These are phyloP conservation scores for Phialophora tarda DNA, from an alignment of 2,329 filamentous ascomycete species.

Conservation along the genomic window DNA sequence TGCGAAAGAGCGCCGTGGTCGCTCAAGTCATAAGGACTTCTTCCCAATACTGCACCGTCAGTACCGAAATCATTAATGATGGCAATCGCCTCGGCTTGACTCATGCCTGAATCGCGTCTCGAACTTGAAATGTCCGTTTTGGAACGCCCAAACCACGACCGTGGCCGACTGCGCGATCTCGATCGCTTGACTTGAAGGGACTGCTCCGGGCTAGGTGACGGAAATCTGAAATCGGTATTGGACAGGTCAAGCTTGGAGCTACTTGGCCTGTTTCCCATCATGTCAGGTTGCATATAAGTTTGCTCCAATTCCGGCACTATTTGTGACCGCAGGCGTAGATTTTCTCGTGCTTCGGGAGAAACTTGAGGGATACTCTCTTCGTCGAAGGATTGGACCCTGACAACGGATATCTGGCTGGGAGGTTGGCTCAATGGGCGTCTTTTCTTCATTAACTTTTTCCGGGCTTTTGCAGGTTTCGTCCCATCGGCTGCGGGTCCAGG, in stretches of 20 bases:
- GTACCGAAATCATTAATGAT: conserved; percentile 36
- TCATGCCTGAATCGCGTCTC: conserved; percentile 22
- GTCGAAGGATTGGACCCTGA: conserved; percentile 32
- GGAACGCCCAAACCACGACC: conserved; percentile 35
- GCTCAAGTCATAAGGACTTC: conserved; percentile 36
- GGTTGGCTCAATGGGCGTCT: conserved; percentile 34
- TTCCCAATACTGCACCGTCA: conserved; percentile 28
- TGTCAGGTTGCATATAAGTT: conserved; percentile 30
- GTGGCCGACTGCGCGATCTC: conserved; percentile 30
- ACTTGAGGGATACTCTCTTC: conserved; percentile 32
- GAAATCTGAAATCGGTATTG: conserved; percentile 34
- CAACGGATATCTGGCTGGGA: conserved; percentile 26
- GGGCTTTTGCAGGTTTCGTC: conserved; percentile 18
- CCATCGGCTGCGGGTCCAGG: not conserved
- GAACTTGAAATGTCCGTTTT: conserved; percentile 29
- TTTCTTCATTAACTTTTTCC: conserved; percentile 37
- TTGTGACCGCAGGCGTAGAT: conserved; percentile 36
- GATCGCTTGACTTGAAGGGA: conserved; percentile 18
- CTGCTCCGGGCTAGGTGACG: conserved; percentile 34
- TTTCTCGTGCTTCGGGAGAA: conserved; percentile 30
- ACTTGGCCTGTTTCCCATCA: conserved; percentile 21
- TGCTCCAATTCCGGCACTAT: conserved; percentile 38
- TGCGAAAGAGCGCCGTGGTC: conserved; percentile 17
- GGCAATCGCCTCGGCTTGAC: conserved; percentile 23
- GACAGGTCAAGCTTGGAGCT: conserved; percentile 29